Evolutionary conservation across 176 grass and related monocot genomes (phyloP).

Genomic region (Phyllostachys edulis): DNA sequence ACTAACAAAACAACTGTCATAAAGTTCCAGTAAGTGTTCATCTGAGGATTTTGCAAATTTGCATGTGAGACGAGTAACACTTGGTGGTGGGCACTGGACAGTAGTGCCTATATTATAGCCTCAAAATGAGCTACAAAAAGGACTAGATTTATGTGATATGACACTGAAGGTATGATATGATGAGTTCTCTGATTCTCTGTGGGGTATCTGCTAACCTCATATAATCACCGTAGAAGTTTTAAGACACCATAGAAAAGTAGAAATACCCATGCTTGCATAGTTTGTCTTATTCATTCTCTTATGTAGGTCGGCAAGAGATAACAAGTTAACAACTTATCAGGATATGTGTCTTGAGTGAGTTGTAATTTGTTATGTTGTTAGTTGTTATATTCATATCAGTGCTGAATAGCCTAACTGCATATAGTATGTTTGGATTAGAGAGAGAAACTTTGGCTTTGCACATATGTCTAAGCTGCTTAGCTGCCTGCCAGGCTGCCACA

Average conservation of each 20-base stretch:
- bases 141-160: not conserved
- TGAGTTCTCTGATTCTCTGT: not conserved
- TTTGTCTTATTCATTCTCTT: not conserved
- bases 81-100: not conserved
- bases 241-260: not conserved
- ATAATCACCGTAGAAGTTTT: not conserved
- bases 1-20: not conserved
- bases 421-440: not conserved
- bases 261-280: not conserved
- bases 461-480: conserved; percentile 8
- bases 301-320: not conserved
- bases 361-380: not conserved
- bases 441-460: not conserved
- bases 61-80: not conserved
- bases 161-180: not conserved
- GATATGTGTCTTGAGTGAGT: not conserved
- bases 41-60: not conserved
- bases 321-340: not conserved
- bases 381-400: not conserved
- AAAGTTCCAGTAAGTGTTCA: not conserved
- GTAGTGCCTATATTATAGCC: not conserved
- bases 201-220: not conserved
- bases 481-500: not conserved
- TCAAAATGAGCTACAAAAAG: not conserved
- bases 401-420: not conserved